Percentiles rank a stretch among this genome's conserved stretches.
These are phyloP conservation scores for Henckelia pumila DNA, from an alignment of 257 asterid species.

Conservation along the genomic window DNA sequence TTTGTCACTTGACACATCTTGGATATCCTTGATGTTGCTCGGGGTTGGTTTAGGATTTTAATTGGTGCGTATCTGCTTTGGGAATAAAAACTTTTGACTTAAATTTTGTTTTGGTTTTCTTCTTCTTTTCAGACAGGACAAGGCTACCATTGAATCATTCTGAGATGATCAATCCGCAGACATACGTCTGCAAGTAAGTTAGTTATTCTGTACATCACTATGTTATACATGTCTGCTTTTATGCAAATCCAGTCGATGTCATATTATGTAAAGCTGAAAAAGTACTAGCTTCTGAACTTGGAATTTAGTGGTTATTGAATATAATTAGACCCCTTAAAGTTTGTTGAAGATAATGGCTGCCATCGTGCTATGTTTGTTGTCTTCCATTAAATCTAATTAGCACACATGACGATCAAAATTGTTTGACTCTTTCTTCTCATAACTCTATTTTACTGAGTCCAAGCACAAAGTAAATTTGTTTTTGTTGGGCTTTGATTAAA, in stretches of 20 bases:
- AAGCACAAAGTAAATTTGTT: background rate
- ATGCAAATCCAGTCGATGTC: background rate
- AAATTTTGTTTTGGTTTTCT: conserved; percentile 7
- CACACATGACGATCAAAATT: too few relatives aligned
- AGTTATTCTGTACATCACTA: conserved; percentile 31
- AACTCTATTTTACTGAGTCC: background rate
- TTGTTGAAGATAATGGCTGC: background rate
- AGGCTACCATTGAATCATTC: conserved; percentile 72
- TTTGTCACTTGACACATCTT: background rate
- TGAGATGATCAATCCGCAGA: conserved; percentile 65
- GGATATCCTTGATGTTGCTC: too few relatives aligned
- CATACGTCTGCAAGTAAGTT: conserved; percentile 76
- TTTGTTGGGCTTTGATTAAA: conserved; percentile 15
- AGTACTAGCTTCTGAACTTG: background rate
- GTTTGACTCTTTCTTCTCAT: background rate
- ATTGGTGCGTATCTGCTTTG: too few relatives aligned
- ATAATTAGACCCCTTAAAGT: conserved; percentile 7
- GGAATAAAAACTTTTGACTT: background rate
- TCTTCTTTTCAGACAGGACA: conserved; percentile 62
- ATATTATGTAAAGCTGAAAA: background rate
- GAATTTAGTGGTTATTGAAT: background rate
- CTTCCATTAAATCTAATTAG: too few relatives aligned
- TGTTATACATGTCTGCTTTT: background rate
- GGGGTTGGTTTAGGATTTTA: too few relatives aligned
- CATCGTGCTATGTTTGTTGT: too few relatives aligned